Evolutionary conservation across 176 grass and related monocot genomes (phyloP), one percentile per base, ranked within the genome.

Genomic region (Musa schizocarpa): DNA sequence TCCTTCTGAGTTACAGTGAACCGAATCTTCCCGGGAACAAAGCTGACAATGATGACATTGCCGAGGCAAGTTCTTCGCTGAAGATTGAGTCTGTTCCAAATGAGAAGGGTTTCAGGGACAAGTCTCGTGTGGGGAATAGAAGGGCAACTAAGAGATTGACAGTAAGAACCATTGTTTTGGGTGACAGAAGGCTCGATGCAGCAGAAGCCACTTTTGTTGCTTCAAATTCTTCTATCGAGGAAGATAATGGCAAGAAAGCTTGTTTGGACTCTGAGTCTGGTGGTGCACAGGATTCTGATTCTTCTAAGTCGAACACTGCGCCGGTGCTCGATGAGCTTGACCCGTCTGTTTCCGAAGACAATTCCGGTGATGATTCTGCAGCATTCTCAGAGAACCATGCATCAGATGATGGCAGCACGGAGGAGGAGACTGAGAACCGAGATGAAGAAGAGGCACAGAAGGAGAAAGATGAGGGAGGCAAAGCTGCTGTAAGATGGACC

Each of bases 281-380:
- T 69, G 22, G 65, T 65, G 84, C 68, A 26, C 86, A 91, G 80
- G 89, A 86, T 83, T 99, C 88, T 63, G 84, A 92, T 79, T 82
- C 86, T 69, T 92, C 96, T 17, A 87, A 87, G 86, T 88, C 88
- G 52, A 86, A 94, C 79, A 87, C 87, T 73, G 84, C 86, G 70
- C 95, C 88, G 16, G 58, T 95, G 82, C 86, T 99, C 56, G 82
- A 95, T 86, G 96, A 95, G 82, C 90, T 95, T 19, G 81, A 99
- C 66, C 96, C 86, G 52, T 85, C 93, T 74, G 81, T 98, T 56
- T 75, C 83, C 79, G 68, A 52, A 61, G 73, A 81, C 74, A 78
- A 75, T 63, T 89, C 74, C n/a, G 88, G 88, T 73, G 83, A 52
- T 78, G 85, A 80, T 71, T 96, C 87, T 21, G 77, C 86, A 51